Percentiles rank a stretch among this genome's conserved stretches.
Evolutionary conservation across 768 basidiomycete species (phyloP).

Genomic region (Kwoniella sp.): DNA sequence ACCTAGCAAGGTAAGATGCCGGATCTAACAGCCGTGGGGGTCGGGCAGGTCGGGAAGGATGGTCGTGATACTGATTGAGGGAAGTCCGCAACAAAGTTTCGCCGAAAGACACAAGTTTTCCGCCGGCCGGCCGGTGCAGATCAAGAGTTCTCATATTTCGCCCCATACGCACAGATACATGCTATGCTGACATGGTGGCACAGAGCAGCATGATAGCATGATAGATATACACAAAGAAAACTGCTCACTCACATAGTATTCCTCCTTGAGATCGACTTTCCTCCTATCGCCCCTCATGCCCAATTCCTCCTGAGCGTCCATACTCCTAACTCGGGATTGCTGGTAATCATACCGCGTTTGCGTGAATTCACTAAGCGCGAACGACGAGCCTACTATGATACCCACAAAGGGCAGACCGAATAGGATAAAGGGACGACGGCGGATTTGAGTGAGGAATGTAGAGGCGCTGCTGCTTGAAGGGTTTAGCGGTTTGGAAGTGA

Average conservation of each 20-base stretch:
- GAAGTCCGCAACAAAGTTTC: no score
- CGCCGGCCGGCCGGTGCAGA: no score
- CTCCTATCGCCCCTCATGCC: conserved; percentile 47
- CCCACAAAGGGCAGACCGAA: conserved; percentile 87
- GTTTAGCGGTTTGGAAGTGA: conserved; percentile 43
- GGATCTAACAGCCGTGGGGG: no score
- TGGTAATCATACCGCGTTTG: conserved; percentile 90
- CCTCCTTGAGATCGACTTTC: conserved; percentile 88
- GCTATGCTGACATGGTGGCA: no score
- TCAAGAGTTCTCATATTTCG: no score
- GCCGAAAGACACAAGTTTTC: no score
- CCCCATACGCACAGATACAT: no score
- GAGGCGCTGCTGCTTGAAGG: conserved; percentile 16
- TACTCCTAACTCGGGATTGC: conserved; percentile 29
- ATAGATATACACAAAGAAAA: no score
- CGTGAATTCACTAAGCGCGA: conserved; percentile 77
- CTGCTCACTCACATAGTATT: conserved; percentile 88
- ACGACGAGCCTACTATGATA: conserved; percentile 83
- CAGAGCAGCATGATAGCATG: no score
- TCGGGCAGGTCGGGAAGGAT: no score
- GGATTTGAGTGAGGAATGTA: conserved; percentile 33
- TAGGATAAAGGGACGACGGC: conserved; percentile 56
- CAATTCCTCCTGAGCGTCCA: conserved; percentile 44
- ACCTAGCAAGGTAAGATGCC: no score
- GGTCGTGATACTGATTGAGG: no score